These are phyloP conservation scores for Tricholoma furcatifolium DNA, from an alignment of 768 basidiomycete genomes.

Conservation along the genomic window DNA sequence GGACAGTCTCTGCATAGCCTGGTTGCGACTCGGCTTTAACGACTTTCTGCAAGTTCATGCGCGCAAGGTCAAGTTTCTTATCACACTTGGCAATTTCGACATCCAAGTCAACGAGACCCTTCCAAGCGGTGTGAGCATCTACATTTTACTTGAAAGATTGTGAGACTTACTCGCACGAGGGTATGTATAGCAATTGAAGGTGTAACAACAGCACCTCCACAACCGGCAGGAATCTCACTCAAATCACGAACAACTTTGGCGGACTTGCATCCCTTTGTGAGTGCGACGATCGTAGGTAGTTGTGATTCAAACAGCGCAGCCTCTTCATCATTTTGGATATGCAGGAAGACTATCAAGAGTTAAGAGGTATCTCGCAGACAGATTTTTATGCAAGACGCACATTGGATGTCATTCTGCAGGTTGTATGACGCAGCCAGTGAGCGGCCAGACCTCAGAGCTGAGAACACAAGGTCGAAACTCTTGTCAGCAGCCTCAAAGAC, in stretches of 20 bases:
- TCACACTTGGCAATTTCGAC: conserved; percentile 86
- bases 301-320: conserved; percentile 71
- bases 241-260: conserved; percentile 64
- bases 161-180: conserved; percentile 71
- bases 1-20: conserved; percentile 80
- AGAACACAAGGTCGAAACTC: conserved; percentile 84
- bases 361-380: conserved; percentile 2
- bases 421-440: conserved; percentile 89
- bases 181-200: conserved; percentile 75
- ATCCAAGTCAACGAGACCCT: conserved; percentile 91
- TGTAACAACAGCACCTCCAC: conserved; percentile 80
- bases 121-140: background rate
- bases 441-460: conserved; percentile 73
- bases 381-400: conserved; percentile 38
- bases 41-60: conserved; percentile 73
- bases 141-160: background rate
- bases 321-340: conserved; percentile 62
- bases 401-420: conserved; percentile 80
- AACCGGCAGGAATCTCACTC: conserved; percentile 80
- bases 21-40: conserved; percentile 67
- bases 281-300: conserved; percentile 66
- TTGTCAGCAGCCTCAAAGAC: conserved; percentile 73
- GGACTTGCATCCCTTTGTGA: conserved; percentile 88
- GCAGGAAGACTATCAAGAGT: conserved; percentile 65
- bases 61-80: conserved; percentile 81